Conservation (phyloP, 2,329 filamentous ascomycete genomes). For the Colletotrichum filicis region DNA sequence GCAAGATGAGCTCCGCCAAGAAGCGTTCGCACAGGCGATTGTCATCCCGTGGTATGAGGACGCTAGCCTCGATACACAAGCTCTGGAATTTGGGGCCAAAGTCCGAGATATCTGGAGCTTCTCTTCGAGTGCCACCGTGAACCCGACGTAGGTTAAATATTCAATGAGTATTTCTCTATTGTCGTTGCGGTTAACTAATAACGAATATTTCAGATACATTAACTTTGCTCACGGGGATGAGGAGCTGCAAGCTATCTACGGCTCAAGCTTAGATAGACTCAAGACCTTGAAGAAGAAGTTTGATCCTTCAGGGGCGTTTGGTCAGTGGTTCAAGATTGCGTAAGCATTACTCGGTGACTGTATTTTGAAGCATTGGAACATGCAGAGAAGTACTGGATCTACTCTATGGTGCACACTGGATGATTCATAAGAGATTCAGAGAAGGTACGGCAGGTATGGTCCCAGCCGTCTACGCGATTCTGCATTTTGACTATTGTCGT, state of each 20-base stretch:
- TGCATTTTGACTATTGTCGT: too few species aligned
- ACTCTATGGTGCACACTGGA: neutral
- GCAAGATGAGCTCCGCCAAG: slow-evolving; percentile 46
- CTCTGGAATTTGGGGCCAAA: slow-evolving; percentile 45
- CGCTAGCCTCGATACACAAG: slow-evolving; percentile 45
- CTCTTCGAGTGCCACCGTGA: slow-evolving; percentile 32
- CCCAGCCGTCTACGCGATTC: too few species aligned
- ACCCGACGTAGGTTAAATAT: slow-evolving; percentile 38
- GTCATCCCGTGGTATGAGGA: slow-evolving; percentile 53
- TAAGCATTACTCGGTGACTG: neutral
- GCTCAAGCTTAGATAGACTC: slow-evolving; percentile 40
- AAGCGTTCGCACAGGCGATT: slow-evolving; percentile 46
- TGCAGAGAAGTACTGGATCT: neutral
- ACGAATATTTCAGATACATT: slow-evolving; percentile 13
- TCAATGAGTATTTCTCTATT: neutral
- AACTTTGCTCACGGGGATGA: slow-evolving; percentile 49
- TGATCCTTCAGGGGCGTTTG: slow-evolving; percentile 42
- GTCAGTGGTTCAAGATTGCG: slow-evolving; percentile 42
- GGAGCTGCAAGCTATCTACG: slow-evolving; percentile 39
- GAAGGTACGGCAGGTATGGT: too few species aligned
- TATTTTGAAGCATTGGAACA: neutral
- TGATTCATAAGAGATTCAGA: too few species aligned
- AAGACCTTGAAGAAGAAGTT: slow-evolving; percentile 40
- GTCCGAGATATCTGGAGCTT: slow-evolving; percentile 43
- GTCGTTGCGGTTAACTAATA: neutral